A percentile compares a stretch with the other conserved stretches of the same genome.
Evolutionary conservation across 768 basidiomycete genomes (phyloP).

Genomic region (Mycena galopus): DNA sequence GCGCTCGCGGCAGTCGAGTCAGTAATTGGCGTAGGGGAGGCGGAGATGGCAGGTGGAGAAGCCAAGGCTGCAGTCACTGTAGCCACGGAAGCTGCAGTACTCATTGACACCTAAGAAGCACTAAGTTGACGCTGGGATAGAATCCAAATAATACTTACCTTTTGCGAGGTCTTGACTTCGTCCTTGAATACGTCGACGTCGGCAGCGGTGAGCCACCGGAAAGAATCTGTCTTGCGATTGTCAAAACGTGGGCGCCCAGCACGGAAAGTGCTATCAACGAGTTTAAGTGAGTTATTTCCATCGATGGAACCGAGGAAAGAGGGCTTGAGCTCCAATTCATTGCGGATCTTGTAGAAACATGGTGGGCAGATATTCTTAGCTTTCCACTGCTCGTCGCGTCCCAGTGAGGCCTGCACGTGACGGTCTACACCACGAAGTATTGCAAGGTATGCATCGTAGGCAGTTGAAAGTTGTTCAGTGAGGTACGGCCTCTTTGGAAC

Average conservation of each 20-base stretch:
- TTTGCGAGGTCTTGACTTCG: background rate
- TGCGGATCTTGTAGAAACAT: conserved; percentile 38
- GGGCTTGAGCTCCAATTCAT: conserved; percentile 35
- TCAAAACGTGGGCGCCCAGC: background rate
- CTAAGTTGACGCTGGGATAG: background rate
- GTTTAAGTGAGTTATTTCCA: conserved; percentile 48
- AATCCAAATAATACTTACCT: background rate
- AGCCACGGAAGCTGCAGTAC: background rate
- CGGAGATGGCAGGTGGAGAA: too few relatives aligned
- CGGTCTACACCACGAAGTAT: too few relatives aligned
- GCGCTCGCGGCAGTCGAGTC: too few relatives aligned
- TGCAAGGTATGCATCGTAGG: too few relatives aligned
- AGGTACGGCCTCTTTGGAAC: too few relatives aligned
- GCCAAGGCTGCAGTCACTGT: too few relatives aligned
- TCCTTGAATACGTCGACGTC: conserved; percentile 7
- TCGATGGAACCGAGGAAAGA: conserved; percentile 42
- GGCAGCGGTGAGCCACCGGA: background rate
- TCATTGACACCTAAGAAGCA: background rate
- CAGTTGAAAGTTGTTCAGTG: too few relatives aligned
- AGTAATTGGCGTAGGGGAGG: too few relatives aligned
- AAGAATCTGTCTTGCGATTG: background rate
- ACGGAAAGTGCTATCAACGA: background rate
- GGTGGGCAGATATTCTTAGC: conserved; percentile 43
- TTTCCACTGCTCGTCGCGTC: too few relatives aligned
- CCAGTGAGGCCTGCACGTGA: too few relatives aligned